Evolutionary conservation across 2,329 filamentous ascomycete species (phyloP).

Genomic region (Bimuria novae-zelandiae): DNA sequence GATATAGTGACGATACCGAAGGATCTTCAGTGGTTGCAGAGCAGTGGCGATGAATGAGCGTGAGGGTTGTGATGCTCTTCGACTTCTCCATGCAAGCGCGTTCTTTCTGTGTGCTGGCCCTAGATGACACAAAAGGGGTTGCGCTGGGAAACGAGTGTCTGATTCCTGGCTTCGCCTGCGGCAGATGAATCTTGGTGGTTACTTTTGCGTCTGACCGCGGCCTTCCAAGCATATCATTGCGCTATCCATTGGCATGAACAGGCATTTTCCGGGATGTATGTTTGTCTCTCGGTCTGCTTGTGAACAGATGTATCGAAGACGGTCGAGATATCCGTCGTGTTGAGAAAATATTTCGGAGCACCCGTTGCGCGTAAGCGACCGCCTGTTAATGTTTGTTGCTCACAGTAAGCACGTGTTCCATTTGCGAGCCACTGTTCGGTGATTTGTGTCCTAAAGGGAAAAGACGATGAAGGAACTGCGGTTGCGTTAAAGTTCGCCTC

Average conservation of each 20-base stretch:
- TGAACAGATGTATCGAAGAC: neutral
- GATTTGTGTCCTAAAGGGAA: slow-evolving; percentile 33
- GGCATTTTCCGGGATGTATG: neutral
- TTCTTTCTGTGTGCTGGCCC: too few relatives aligned
- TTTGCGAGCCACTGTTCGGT: slow-evolving; percentile 24
- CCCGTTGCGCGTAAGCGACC: slow-evolving; percentile 1
- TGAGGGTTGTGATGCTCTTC: too few relatives aligned
- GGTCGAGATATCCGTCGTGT: neutral
- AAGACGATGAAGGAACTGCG: slow-evolving; percentile 2
- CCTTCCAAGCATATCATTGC: slow-evolving; percentile 11
- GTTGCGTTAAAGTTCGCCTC: neutral
- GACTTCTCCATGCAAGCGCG: too few relatives aligned
- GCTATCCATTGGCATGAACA: slow-evolving; percentile 31
- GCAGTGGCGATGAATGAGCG: too few relatives aligned
- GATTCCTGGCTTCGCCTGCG: too few relatives aligned
- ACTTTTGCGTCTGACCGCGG: too few relatives aligned
- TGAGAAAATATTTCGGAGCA: slow-evolving; percentile 5
- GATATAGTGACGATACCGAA: too few relatives aligned
- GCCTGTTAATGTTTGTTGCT: slow-evolving; percentile 17
- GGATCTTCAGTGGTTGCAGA: too few relatives aligned
- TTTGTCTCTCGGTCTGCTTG: neutral
- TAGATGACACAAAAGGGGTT: too few relatives aligned
- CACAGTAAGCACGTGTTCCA: slow-evolving; percentile 26
- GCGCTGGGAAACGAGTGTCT: too few relatives aligned
- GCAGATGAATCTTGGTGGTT: too few relatives aligned